A percentile compares a stretch with the other conserved stretches of the same genome.
Evolutionary conservation across 2,329 filamentous ascomycete genomes (phyloP).

Genomic region (Xylaria sp.): DNA sequence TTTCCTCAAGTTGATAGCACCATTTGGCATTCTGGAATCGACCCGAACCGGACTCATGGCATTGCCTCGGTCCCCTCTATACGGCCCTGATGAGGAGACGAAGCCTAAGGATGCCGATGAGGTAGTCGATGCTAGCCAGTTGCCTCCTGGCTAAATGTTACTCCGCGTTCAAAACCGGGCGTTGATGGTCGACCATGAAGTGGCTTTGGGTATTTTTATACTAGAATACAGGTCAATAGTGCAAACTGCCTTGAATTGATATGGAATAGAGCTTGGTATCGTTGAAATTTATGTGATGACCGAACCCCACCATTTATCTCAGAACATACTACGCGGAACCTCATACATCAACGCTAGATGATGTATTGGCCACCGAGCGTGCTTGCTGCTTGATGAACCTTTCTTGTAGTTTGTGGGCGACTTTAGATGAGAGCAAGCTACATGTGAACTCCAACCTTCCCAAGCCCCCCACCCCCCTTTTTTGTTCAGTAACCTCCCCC

Average conservation of each 20-base stretch:
- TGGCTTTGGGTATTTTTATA: conserved; percentile 22
- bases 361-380: no score
- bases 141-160: conserved; percentile 77
- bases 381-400: no score
- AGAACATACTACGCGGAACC: no score
- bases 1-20: conserved; percentile 92
- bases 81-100: conserved; percentile 67
- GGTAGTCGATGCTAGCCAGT: conserved; percentile 88
- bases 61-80: conserved; percentile 86
- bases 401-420: no score
- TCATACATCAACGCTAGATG: no score
- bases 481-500: no score
- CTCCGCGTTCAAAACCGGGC: conserved; percentile 10
- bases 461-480: no score
- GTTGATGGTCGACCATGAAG: conserved; percentile 21
- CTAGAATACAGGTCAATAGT: conserved; percentile 25
- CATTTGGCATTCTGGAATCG: conserved; percentile 96
- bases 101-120: conserved; percentile 86
- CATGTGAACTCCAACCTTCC: no score
- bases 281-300: neutral
- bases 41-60: conserved; percentile 97
- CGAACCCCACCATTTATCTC: neutral
- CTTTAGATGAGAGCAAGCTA: no score
- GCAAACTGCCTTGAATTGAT: conserved; percentile 21
- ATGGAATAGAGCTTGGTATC: conserved; percentile 1